Percentiles rank a stretch among this genome's conserved stretches.
Conservation (phyloP, 2,329 filamentous ascomycete genomes). For the Venturia asperata region DNA sequence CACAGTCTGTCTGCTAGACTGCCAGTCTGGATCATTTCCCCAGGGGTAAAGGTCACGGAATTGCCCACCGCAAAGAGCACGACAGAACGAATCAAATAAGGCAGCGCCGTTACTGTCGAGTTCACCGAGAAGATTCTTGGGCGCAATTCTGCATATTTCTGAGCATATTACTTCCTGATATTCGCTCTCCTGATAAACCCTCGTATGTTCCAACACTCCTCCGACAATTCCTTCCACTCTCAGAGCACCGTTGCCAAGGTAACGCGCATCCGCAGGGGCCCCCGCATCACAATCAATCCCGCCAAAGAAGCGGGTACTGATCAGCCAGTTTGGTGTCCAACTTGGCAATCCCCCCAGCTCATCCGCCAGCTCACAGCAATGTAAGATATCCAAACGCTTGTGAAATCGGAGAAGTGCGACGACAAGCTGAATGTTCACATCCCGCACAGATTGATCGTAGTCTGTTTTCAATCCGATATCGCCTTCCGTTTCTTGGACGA, state of each 20-base stretch:
- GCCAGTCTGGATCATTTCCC: not conserved
- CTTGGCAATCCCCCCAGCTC: not conserved
- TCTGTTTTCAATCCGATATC: not conserved
- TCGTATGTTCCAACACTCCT: not conserved
- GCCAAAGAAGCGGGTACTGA: not conserved
- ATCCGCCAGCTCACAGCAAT: conserved; percentile 6
- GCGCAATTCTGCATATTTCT: not conserved
- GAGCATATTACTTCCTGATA: not conserved
- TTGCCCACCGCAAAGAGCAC: not conserved
- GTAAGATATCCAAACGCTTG: conserved; percentile 2
- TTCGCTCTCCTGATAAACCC: not conserved
- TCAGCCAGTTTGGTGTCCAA: conserved; percentile 1
- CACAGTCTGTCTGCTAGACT: not conserved
- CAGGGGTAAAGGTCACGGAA: not conserved
- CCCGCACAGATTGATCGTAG: not conserved
- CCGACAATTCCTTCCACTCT: not conserved
- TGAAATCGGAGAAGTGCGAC: not conserved
- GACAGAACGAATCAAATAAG: not conserved
- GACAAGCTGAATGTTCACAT: not conserved
- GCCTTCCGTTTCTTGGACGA: conserved; percentile 2
- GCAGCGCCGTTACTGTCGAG: not conserved
- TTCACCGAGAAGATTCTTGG: not conserved
- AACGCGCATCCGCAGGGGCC: not conserved
- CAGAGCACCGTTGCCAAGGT: conserved; percentile 1
- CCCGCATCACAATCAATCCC: not conserved